Evolutionary conservation across 305 asterid genomes (phyloP).

Genomic region (Stenogyne calaminthoides): DNA sequence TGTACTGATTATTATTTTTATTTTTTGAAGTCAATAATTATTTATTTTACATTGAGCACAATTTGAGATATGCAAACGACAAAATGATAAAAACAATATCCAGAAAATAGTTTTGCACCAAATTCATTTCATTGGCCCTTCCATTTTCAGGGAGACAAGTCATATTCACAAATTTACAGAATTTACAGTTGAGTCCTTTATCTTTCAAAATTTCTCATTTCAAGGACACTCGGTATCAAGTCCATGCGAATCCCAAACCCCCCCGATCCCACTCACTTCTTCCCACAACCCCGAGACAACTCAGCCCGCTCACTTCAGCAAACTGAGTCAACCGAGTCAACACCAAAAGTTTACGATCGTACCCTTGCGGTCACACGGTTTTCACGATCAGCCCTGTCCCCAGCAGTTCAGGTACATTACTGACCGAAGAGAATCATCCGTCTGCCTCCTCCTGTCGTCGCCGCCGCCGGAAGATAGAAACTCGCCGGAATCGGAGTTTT

Average conservation of each 20-base stretch:
- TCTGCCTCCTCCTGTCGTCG: slow-evolving; percentile 42
- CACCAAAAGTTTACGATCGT: slow-evolving; percentile 9
- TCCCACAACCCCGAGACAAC: slow-evolving; percentile 9
- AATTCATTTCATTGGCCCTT: slow-evolving; percentile 8
- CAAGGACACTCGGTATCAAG: not conserved
- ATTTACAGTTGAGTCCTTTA: slow-evolving; percentile 29
- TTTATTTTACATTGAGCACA: no score
- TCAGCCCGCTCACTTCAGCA: not conserved
- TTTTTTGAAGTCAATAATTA: no score
- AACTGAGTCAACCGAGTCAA: slow-evolving; percentile 25
- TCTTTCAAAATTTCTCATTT: slow-evolving; percentile 19
- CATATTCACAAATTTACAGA: slow-evolving; percentile 18
- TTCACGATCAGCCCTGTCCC: slow-evolving; percentile 55
- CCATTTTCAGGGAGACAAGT: slow-evolving; percentile 15
- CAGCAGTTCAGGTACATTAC: slow-evolving; percentile 85
- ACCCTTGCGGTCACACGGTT: slow-evolving; percentile 14
- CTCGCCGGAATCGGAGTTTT: slow-evolving; percentile 43
- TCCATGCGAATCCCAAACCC: not conserved
- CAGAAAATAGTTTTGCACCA: not conserved
- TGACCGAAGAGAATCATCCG: slow-evolving; percentile 69
- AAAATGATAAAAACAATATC: not conserved
- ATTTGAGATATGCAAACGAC: no score
- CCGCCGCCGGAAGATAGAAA: slow-evolving; percentile 26
- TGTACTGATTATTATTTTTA: no score
- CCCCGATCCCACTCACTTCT: not conserved